phyloP scores from a whole-genome alignment of 306 rosid genomes.

The Rosa chinensis region DNA sequence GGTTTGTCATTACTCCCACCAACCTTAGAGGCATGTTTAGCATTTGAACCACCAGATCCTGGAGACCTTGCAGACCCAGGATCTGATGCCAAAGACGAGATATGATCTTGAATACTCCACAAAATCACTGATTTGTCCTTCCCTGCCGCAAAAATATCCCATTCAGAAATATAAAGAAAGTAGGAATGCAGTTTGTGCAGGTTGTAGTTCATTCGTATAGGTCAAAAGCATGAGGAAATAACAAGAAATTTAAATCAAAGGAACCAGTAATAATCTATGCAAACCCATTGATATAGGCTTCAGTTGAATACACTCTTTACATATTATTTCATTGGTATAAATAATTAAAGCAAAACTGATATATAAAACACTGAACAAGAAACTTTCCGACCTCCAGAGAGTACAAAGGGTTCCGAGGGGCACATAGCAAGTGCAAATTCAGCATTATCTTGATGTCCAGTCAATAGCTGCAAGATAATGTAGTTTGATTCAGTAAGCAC shows the following conservation, averaged over 20 bases:
- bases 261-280: background rate
- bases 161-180: constrained; percentile 15
- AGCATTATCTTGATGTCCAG: constrained; percentile 99
- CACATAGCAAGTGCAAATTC: constrained; percentile 99
- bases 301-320: background rate
- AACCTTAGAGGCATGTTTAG: constrained; percentile 45
- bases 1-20: constrained; percentile 71
- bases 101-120: constrained; percentile 98
- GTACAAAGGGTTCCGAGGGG: constrained; percentile 91
- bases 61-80: constrained; percentile 40
- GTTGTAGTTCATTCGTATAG: background rate
- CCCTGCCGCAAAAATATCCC: constrained; percentile 50
- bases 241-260: background rate
- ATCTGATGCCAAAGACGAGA: constrained; percentile 67
- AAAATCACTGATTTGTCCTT: constrained; percentile 90
- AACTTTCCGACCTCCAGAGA: constrained; percentile 76
- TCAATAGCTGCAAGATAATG: constrained; percentile 64
- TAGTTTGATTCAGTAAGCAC: background rate
- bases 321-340: background rate
- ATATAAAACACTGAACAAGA: background rate
- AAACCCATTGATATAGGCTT: background rate
- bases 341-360: background rate
- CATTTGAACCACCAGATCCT: constrained; percentile 64
- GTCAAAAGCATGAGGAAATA: background rate
- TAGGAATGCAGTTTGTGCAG: background rate